Conservation (phyloP, 2,329 filamentous ascomycete species). For the Blastomyces parvus region DNA sequence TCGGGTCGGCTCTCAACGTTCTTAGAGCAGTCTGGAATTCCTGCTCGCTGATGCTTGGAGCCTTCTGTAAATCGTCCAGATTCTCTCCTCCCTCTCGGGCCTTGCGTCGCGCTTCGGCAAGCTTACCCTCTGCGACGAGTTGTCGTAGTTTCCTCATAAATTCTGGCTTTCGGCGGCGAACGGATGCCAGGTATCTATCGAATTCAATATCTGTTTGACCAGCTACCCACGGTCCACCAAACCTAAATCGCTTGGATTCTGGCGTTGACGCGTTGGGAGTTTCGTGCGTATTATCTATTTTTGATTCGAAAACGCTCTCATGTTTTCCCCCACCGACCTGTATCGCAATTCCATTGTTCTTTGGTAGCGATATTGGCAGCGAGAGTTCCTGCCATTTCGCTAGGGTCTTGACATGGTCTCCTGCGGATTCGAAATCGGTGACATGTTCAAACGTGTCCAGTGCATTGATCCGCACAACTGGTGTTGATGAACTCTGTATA, state of each 20-base stretch:
- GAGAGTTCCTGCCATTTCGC: constrained; percentile 79
- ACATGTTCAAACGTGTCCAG: constrained; percentile 80
- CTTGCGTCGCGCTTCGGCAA: constrained; percentile 28
- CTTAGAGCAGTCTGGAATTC: constrained; percentile 40
- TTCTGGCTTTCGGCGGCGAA: constrained; percentile 34
- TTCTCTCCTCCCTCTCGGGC: constrained; percentile 35
- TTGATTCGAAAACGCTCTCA: constrained; percentile 26
- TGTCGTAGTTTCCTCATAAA: constrained; percentile 31
- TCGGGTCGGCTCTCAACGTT: constrained; percentile 34
- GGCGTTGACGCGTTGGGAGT: constrained; percentile 18
- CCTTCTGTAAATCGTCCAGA: constrained; percentile 19
- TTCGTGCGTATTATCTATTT: constrained; percentile 14
- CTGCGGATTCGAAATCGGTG: constrained; percentile 76
- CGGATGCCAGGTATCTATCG: constrained; percentile 40
- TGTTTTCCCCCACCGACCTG: constrained; percentile 10
- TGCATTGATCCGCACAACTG: constrained; percentile 64
- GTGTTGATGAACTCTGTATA: constrained; percentile 56
- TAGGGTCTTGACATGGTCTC: constrained; percentile 70
- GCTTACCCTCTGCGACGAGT: constrained; percentile 26
- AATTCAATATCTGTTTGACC: constrained; percentile 50
- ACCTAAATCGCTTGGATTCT: constrained; percentile 44
- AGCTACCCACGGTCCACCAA: constrained; percentile 49
- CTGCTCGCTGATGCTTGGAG: constrained; percentile 32
- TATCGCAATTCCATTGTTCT: constrained; percentile 15
- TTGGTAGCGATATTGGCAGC: constrained; percentile 54